Evolutionary conservation across 148 eudicot species (phyloP).

Genomic region (Chenopodium quinoa): DNA sequence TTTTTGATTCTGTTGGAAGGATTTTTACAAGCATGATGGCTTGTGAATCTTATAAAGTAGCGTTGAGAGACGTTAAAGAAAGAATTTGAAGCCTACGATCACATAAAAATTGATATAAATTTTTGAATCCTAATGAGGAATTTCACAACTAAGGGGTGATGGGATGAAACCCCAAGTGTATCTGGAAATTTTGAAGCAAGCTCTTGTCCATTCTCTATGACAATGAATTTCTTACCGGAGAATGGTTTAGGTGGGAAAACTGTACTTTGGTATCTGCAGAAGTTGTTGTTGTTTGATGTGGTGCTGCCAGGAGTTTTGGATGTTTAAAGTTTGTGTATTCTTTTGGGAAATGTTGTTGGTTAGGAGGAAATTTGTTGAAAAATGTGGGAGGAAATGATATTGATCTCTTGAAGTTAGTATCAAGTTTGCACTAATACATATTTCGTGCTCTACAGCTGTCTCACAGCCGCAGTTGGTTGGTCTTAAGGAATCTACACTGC

Average conservation of each 20-base stretch:
- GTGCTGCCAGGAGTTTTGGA: background rate
- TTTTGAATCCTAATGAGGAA: background rate
- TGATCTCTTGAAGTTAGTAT: background rate
- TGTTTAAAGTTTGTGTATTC: background rate
- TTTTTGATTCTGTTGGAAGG: background rate
- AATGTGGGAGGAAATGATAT: background rate
- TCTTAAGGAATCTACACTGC: conserved; percentile 36
- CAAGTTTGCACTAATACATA: conserved; percentile 8
- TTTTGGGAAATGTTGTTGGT: background rate
- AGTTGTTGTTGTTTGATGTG: background rate
- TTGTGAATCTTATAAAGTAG: background rate
- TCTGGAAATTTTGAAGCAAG: background rate
- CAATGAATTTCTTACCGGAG: background rate
- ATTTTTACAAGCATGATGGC: background rate
- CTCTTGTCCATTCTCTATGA: background rate
- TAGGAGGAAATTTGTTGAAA: background rate
- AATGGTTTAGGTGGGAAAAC: no score
- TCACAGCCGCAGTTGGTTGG: conserved; percentile 47
- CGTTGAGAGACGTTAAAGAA: background rate
- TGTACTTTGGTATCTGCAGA: background rate
- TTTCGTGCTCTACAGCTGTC: conserved; percentile 35
- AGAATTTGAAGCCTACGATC: background rate
- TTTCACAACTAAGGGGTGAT: no score
- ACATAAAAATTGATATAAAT: background rate
- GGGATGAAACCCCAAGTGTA: background rate